Evolutionary conservation across 2,329 filamentous ascomycete species (phyloP), one percentile per base, ranked within the genome.

Genomic region (Aureobasidium sp.): DNA sequence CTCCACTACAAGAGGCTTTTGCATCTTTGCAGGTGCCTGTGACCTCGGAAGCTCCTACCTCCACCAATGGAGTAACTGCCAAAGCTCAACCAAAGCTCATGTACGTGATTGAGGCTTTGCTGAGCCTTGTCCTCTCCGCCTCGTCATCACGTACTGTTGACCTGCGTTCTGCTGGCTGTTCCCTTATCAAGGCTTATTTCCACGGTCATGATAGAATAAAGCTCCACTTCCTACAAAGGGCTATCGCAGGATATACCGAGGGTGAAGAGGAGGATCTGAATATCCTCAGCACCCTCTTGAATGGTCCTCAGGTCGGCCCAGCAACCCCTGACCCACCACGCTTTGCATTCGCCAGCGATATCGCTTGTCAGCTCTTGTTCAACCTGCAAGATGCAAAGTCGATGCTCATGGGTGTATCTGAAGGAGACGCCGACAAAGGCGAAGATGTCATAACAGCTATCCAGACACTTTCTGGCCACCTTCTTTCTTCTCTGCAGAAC

Each of bases 401-500:
- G 5, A 76, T 86, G 45, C 83, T 90, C 16, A 88, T 94, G 78
- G 78, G 79, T 19, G 83, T 98, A 17, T 88, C 84, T 0, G 91
- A 97, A 69, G 93, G 93, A 10, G 88, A 97, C 67, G 87, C 88
- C 19, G 84, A 85, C 29, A 88, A 79, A 60, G 93, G 91, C 3
- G 93, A 98, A 71, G 93, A 98, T 68, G 89, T 96, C 11, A 85
- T 98, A 11, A 96, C 91, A 0, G 89, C 88, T 63, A 88, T 98
- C 47, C 93, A 98, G 68, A 86, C 84, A 1, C 79, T 97, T 55
- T 82, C 90, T 7, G 86, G 86, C 4, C 91, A 96, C 64, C 75
- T 98, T n/a, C 80, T 95, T 29, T 81, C 83, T 48, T 86, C 86
- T 3, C 75, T 96, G 14, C 83, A 88, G 61, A 80, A 84, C 34